Percentiles rank a stretch among this genome's conserved stretches.
phyloP scores from a whole-genome alignment of 345 rosid genomes.

The Acer negundo region DNA sequence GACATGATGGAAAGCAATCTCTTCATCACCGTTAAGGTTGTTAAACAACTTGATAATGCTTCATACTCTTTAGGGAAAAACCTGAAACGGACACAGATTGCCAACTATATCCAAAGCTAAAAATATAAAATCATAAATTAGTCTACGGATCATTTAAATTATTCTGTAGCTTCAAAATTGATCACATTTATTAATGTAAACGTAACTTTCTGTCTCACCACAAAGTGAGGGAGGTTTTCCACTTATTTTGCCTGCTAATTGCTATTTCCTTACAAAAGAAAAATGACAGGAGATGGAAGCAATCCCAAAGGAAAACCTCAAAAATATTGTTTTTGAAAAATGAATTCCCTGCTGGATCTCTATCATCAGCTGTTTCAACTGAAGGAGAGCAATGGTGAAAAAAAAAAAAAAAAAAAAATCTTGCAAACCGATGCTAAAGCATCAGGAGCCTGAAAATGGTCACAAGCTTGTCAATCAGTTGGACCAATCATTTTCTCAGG shows the following conservation, averaged over 20 bases:
- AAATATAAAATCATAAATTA: too few relatives aligned
- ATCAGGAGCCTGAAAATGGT: neutral
- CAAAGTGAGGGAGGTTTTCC: constrained; percentile 25
- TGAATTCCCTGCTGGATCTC: neutral
- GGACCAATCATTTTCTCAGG: constrained; percentile 98
- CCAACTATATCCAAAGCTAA: constrained; percentile 8
- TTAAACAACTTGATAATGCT: constrained; percentile 21
- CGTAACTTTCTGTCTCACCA: neutral
- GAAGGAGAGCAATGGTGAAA: constrained; percentile 7
- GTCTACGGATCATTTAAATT: neutral
- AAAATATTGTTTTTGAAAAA: constrained; percentile 17
- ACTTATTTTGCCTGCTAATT: constrained; percentile 7
- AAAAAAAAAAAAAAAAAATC: neutral
- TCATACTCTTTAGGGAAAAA: constrained; percentile 27
- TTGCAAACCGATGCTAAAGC: constrained; percentile 8
- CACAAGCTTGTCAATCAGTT: constrained; percentile 40
- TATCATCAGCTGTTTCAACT: constrained; percentile 6
- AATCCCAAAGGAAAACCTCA: constrained; percentile 17
- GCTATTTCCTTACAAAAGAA: neutral
- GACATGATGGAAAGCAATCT: constrained; percentile 30
- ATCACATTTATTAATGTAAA: constrained; percentile 5
- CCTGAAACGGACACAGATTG: constrained; percentile 19
- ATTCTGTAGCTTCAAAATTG: neutral
- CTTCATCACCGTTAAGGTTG: constrained; percentile 20
- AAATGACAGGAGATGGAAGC: neutral